Conservation (phyloP, 2,329 filamentous ascomycete species). For the Scytalidium lignicola region DNA sequence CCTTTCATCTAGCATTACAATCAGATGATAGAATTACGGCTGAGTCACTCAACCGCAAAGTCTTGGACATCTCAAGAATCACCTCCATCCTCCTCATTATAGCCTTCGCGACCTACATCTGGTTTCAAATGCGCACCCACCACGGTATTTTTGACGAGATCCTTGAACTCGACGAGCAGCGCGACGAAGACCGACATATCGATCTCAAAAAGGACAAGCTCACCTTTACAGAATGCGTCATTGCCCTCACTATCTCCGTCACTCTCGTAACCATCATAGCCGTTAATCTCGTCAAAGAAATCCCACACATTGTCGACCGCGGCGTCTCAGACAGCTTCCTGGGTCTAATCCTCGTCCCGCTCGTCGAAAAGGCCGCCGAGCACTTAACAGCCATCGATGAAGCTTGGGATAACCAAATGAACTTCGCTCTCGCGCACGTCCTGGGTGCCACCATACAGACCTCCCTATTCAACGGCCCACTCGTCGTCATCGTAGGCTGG, state of each 20-base stretch:
- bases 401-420: conserved; percentile 79
- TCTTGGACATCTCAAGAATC: conserved; percentile 63
- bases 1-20: conserved; percentile 45
- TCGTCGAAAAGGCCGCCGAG: conserved; percentile 84
- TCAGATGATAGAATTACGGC: conserved; percentile 26
- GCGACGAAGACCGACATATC: conserved; percentile 57
- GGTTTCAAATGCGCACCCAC: conserved; percentile 72
- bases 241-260: conserved; percentile 61
- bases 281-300: conserved; percentile 68
- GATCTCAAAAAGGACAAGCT: conserved; percentile 61
- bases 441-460: conserved; percentile 86
- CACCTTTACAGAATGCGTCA: conserved; percentile 66
- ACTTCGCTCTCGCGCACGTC: conserved; percentile 80
- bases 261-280: conserved; percentile 69
- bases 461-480: conserved; percentile 78
- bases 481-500: conserved; percentile 83
- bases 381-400: conserved; percentile 81
- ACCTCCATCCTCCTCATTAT: conserved; percentile 66
- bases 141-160: conserved; percentile 72
- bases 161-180: conserved; percentile 64
- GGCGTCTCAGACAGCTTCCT: conserved; percentile 54
- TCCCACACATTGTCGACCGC: conserved; percentile 52
- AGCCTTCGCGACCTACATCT: conserved; percentile 61
- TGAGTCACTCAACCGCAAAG: conserved; percentile 42
- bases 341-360: conserved; percentile 70